Evolutionary conservation across 2,329 filamentous ascomycete genomes (phyloP).

Genomic region (Cladophialophora yegresii): DNA sequence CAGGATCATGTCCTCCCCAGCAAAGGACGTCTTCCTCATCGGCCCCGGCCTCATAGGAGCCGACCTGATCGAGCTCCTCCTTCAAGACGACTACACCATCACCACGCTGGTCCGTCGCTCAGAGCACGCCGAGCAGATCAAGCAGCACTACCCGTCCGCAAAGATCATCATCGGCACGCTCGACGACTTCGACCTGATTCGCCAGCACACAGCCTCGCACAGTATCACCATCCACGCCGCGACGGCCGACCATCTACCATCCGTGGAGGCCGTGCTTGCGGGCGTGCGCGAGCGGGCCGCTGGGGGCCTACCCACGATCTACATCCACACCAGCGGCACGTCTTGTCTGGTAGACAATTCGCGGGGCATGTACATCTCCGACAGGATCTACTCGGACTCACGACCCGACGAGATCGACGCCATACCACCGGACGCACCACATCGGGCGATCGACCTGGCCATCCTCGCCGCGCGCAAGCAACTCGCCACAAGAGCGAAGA

Average conservation of each 20-base stretch:
- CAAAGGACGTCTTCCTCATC: conserved; percentile 27
- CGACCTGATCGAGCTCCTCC: conserved; percentile 51
- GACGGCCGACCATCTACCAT: conserved; percentile 52
- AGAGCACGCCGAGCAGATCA: conserved; percentile 20
- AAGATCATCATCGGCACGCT: conserved; percentile 46
- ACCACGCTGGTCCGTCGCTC: conserved; percentile 41
- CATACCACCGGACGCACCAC: conserved; percentile 47
- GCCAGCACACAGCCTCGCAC: conserved; percentile 41
- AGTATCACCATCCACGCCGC: conserved; percentile 54
- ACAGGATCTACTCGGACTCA: conserved; percentile 50
- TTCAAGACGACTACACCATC: conserved; percentile 47
- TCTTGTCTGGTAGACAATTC: conserved; percentile 46
- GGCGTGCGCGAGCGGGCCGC: conserved; percentile 48
- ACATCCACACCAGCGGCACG: conserved; percentile 47
- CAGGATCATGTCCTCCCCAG: conserved; percentile 13
- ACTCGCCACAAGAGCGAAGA: conserved; percentile 45
- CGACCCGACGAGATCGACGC: conserved; percentile 45
- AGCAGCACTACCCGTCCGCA: conserved; percentile 39
- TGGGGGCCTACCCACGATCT: conserved; percentile 46
- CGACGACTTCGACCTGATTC: conserved; percentile 46
- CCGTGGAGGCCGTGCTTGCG: conserved; percentile 48
- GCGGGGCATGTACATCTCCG: conserved; percentile 41
- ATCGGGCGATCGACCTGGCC: conserved; percentile 50
- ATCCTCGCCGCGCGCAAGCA: conserved; percentile 45
- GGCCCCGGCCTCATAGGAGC: conserved; percentile 41